Percentiles rank a stretch among this genome's conserved stretches.
Conservation (phyloP, 345 rosid species). For the Trapa incisa region DNA sequence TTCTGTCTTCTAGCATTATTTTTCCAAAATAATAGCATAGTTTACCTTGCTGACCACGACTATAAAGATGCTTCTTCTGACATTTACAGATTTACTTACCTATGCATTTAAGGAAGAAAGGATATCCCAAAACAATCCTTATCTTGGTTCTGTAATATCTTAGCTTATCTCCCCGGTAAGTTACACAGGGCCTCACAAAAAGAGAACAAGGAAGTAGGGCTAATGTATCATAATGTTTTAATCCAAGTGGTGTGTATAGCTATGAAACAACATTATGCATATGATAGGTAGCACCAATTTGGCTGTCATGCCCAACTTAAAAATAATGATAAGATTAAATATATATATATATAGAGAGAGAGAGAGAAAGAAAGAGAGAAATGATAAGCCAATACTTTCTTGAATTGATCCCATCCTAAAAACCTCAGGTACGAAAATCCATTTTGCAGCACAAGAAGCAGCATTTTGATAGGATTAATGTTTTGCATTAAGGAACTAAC, state of each 20-base stretch:
- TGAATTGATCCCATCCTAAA: neutral
- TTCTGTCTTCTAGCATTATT: conserved; percentile 2
- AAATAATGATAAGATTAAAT: neutral
- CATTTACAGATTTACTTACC: neutral
- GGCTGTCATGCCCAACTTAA: neutral
- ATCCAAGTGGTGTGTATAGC: neutral
- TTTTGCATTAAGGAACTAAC: neutral
- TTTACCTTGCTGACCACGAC: neutral
- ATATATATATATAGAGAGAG: too few species aligned
- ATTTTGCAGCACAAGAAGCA: neutral
- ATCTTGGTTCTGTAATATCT: neutral
- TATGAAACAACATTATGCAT: neutral
- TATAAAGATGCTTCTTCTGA: conserved; percentile 4
- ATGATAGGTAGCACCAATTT: neutral
- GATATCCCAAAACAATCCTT: conserved; percentile 1
- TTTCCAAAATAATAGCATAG: neutral
- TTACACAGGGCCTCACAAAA: neutral
- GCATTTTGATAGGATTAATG: neutral
- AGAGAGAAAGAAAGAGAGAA: too few species aligned
- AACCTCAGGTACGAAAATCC: neutral
- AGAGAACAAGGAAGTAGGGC: neutral
- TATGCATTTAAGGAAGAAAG: neutral
- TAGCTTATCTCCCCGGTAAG: neutral
- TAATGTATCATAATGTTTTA: neutral
- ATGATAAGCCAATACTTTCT: neutral